A percentile compares a stretch with the other conserved stretches of the same genome.
phyloP scores from a whole-genome alignment of 2,329 filamentous ascomycete species.

The Fusarium oxysporum region DNA sequence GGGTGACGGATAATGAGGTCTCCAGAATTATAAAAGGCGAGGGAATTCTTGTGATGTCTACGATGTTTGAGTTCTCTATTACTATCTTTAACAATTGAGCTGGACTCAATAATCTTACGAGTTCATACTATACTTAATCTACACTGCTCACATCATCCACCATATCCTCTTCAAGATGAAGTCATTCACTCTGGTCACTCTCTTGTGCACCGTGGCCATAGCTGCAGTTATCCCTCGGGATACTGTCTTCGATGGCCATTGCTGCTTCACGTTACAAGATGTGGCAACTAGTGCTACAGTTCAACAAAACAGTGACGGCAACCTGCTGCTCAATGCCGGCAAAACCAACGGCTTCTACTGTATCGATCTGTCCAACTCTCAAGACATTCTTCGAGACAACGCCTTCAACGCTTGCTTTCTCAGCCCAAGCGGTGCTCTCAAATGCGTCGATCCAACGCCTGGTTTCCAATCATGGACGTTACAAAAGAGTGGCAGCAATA shows the following conservation, averaged over 20 bases:
- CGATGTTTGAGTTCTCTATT: background rate
- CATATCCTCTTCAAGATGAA: slow-evolving; percentile 37
- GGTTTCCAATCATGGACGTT: slow-evolving; percentile 47
- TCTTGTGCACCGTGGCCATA: slow-evolving; percentile 34
- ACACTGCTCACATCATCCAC: background rate
- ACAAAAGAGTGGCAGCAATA: slow-evolving; percentile 31
- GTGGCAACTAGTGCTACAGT: slow-evolving; percentile 38
- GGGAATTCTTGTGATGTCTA: slow-evolving; percentile 1
- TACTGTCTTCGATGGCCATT: slow-evolving; percentile 40
- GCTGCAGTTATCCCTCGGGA: slow-evolving; percentile 41
- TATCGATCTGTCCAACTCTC: slow-evolving; percentile 41
- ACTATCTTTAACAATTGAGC: slow-evolving; percentile 11
- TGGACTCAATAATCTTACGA: slow-evolving; percentile 16
- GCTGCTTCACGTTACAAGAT: slow-evolving; percentile 50
- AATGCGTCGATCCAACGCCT: slow-evolving; percentile 50
- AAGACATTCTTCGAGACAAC: slow-evolving; percentile 45
- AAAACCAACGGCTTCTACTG: slow-evolving; percentile 48
- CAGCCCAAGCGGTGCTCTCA: slow-evolving; percentile 40
- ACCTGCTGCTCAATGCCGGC: slow-evolving; percentile 43
- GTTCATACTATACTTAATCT: background rate
- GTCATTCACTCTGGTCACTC: slow-evolving; percentile 25
- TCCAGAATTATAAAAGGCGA: slow-evolving; percentile 26
- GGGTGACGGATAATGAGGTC: background rate
- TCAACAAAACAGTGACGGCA: slow-evolving; percentile 46
- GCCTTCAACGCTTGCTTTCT: slow-evolving; percentile 51